These are phyloP conservation scores for Hygrophoropsis aurantiaca DNA, from an alignment of 768 basidiomycete genomes.

Conservation along the genomic window DNA sequence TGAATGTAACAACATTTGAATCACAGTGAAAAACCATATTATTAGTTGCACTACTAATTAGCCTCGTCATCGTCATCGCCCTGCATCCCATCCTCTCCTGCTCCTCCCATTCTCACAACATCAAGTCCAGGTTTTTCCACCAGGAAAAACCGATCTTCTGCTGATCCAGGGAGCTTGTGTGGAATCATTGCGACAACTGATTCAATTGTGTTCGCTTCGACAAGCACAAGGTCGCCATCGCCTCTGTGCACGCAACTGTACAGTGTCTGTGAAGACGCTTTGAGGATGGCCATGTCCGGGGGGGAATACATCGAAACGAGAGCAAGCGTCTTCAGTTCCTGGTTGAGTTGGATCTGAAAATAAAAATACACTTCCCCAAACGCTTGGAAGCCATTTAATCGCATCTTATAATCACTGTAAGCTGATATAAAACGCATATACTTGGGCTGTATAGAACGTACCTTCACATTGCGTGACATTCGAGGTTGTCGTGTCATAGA, in stretches of 20 bases:
- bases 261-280: slow-evolving; percentile 18
- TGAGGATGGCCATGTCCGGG: slow-evolving; percentile 13
- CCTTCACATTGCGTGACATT: slow-evolving; percentile 16
- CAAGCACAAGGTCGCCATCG: slow-evolving; percentile 7
- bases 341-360: slow-evolving; percentile 6
- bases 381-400: background rate
- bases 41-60: too few relatives aligned
- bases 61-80: background rate
- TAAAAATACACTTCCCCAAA: slow-evolving; percentile 23
- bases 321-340: slow-evolving; percentile 10
- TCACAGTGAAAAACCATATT: too few relatives aligned
- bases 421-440: background rate
- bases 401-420: background rate
- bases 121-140: slow-evolving; percentile 28
- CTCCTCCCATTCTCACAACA: slow-evolving; percentile 8
- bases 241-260: slow-evolving; percentile 15
- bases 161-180: slow-evolving; percentile 6
- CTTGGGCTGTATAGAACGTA: slow-evolving; percentile 1
- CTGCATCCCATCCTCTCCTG: background rate
- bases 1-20: too few relatives aligned
- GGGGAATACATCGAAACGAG: slow-evolving; percentile 20
- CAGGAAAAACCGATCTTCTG: slow-evolving; percentile 18
- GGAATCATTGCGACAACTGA: slow-evolving; percentile 28
- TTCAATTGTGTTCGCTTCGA: slow-evolving; percentile 13
- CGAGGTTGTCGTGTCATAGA: background rate